These are phyloP conservation scores for Vigna angularis DNA, from an alignment of 306 rosid genomes.

Conservation along the genomic window DNA sequence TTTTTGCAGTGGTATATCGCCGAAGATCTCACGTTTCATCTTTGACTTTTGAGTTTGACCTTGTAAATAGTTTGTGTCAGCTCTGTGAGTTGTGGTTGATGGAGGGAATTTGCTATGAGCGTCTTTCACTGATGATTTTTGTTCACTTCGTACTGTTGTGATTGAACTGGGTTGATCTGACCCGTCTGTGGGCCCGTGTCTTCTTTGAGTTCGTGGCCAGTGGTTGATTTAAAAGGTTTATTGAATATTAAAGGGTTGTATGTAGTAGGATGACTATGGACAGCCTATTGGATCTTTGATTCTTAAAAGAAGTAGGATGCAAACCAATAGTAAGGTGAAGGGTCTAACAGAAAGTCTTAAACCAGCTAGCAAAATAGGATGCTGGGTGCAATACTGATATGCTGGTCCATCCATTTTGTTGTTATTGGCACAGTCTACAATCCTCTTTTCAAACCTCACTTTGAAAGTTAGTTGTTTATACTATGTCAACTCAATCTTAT, in stretches of 20 bases:
- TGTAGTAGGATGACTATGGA: background rate
- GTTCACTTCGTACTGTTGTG: background rate
- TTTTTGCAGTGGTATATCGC: slow-evolving; percentile 25
- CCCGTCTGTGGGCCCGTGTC: slow-evolving; percentile 46
- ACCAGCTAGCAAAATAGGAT: background rate
- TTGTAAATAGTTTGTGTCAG: slow-evolving; percentile 45
- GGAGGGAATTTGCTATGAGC: slow-evolving; percentile 13
- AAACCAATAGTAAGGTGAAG: background rate
- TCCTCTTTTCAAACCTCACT: background rate
- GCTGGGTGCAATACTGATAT: background rate
- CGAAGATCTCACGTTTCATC: slow-evolving; percentile 3
- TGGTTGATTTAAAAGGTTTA: background rate
- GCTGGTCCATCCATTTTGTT: background rate
- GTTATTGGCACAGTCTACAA: background rate
- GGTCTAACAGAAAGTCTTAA: background rate
- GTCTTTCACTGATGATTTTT: background rate
- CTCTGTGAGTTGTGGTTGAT: slow-evolving; percentile 40
- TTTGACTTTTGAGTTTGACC: slow-evolving; percentile 54
- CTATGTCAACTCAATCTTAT: background rate
- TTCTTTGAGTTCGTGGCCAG: slow-evolving; percentile 8
- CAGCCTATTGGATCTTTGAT: slow-evolving; percentile 31
- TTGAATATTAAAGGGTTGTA: background rate
- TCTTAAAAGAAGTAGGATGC: background rate
- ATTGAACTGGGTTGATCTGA: slow-evolving; percentile 40
- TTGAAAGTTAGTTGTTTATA: slow-evolving; percentile 21